Conservation (phyloP, 176 grass and related monocot species). For the Leersia perrieri region DNA sequence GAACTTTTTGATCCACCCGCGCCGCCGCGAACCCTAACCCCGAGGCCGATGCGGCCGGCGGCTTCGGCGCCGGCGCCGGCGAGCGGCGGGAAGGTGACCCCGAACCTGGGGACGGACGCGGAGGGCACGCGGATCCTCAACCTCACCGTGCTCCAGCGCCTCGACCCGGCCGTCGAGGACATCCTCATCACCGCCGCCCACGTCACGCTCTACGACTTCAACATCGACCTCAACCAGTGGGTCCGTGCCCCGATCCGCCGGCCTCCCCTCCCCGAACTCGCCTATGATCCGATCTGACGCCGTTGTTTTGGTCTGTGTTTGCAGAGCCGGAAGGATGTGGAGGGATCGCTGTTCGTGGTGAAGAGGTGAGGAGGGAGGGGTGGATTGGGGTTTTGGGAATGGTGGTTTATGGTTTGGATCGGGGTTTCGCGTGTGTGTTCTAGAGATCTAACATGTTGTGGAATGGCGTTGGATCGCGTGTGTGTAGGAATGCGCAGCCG, state of each 20-base stretch:
- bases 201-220: constrained; percentile 96
- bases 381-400: neutral
- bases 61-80: constrained; percentile 30
- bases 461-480: constrained; percentile 26
- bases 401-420: constrained; percentile 15
- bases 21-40: too few species aligned
- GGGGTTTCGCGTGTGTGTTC: neutral
- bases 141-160: constrained; percentile 90
- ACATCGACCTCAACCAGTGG: constrained; percentile 88
- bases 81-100: constrained; percentile 70
- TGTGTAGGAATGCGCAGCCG: constrained; percentile 62
- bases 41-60: constrained; percentile 20
- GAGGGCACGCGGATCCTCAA: constrained; percentile 71
- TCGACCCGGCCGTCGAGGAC: constrained; percentile 91
- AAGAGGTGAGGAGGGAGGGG: constrained; percentile 57
- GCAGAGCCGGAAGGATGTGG: constrained; percentile 93
- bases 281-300: constrained; percentile 17
- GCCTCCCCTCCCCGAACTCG: neutral
- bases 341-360: constrained; percentile 91
- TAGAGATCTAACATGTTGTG: constrained; percentile 16
- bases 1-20: constrained; percentile 32
- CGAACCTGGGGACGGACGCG: constrained; percentile 66
- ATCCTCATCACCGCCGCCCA: constrained; percentile 90
- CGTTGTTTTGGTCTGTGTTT: neutral
- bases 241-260: constrained; percentile 22